Conservation (phyloP, 106 monocot species). For the Dendrobium catenatum region DNA sequence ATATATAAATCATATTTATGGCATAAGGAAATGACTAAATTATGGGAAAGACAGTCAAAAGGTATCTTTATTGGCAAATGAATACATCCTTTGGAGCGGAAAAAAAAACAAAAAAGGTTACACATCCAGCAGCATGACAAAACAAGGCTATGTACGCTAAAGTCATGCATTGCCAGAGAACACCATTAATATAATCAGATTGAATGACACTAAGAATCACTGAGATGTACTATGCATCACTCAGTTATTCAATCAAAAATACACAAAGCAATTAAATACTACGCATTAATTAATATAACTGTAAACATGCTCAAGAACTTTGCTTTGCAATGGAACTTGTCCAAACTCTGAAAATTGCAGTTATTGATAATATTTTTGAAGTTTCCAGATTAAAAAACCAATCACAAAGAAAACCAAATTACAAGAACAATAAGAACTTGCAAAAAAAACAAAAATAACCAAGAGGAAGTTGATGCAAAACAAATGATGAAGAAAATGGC, state of each 20-base stretch:
- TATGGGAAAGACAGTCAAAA: neutral
- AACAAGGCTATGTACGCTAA: neutral
- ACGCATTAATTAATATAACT: neutral
- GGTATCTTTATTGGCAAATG: neutral
- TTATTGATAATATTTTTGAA: too few species aligned
- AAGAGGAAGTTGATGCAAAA: too few species aligned
- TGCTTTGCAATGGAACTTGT: neutral
- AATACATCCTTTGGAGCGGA: neutral
- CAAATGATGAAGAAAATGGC: too few species aligned
- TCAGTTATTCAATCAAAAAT: neutral
- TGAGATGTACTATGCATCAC: neutral
- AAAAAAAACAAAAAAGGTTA: neutral
- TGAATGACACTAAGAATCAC: neutral
- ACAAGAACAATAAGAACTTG: too few species aligned
- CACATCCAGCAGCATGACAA: neutral
- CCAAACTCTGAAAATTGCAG: too few species aligned
- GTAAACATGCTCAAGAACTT: neutral
- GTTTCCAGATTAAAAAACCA: too few species aligned
- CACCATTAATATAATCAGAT: neutral
- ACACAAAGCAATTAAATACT: neutral
- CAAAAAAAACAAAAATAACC: too few species aligned
- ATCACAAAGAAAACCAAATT: too few species aligned
- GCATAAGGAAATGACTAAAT: neutral
- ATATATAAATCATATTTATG: neutral
- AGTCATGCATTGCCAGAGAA: neutral